A percentile compares a stretch with the other conserved stretches of the same genome.
These are phyloP conservation scores for Polytolypa hystricis DNA, from an alignment of 2,329 filamentous ascomycete species.

Conservation along the genomic window DNA sequence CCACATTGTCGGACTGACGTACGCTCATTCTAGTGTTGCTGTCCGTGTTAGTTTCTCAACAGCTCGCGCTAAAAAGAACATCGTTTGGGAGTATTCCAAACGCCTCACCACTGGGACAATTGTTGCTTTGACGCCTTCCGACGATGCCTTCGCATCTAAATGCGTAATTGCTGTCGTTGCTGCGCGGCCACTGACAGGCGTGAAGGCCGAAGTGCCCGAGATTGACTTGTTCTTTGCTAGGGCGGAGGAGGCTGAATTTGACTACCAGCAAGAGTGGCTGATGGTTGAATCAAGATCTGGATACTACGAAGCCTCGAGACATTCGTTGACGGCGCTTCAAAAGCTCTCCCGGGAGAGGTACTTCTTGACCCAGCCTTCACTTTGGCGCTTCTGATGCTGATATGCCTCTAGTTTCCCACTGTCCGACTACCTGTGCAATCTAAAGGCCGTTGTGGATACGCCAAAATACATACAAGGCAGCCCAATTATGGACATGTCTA, in stretches of 20 bases:
- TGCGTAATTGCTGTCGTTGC: slow-evolving; percentile 65
- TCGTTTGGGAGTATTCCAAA: slow-evolving; percentile 57
- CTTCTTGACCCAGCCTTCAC: slow-evolving; percentile 7
- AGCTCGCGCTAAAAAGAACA: slow-evolving; percentile 50
- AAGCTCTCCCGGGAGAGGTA: slow-evolving; percentile 45
- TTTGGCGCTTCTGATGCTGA: background rate
- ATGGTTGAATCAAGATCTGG: slow-evolving; percentile 68
- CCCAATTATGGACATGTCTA: slow-evolving; percentile 41
- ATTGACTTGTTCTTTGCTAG: slow-evolving; percentile 66
- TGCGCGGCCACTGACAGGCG: slow-evolving; percentile 51
- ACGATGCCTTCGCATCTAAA: slow-evolving; percentile 50
- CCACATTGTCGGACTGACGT: slow-evolving; percentile 52
- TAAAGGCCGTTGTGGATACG: slow-evolving; percentile 31
- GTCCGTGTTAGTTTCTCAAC: slow-evolving; percentile 62
- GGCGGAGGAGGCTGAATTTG: slow-evolving; percentile 50
- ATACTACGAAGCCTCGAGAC: slow-evolving; percentile 66
- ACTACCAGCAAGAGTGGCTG: slow-evolving; percentile 57
- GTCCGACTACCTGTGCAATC: slow-evolving; percentile 31
- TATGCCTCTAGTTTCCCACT: slow-evolving; percentile 38
- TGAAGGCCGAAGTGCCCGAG: slow-evolving; percentile 56
- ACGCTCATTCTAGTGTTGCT: slow-evolving; percentile 52
- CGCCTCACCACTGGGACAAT: slow-evolving; percentile 44
- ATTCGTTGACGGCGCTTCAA: slow-evolving; percentile 65
- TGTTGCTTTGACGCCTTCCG: slow-evolving; percentile 42
- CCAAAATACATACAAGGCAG: slow-evolving; percentile 43